Evolutionary conservation across 768 basidiomycete species (phyloP).

Genomic region (Chalciporus chontae): DNA sequence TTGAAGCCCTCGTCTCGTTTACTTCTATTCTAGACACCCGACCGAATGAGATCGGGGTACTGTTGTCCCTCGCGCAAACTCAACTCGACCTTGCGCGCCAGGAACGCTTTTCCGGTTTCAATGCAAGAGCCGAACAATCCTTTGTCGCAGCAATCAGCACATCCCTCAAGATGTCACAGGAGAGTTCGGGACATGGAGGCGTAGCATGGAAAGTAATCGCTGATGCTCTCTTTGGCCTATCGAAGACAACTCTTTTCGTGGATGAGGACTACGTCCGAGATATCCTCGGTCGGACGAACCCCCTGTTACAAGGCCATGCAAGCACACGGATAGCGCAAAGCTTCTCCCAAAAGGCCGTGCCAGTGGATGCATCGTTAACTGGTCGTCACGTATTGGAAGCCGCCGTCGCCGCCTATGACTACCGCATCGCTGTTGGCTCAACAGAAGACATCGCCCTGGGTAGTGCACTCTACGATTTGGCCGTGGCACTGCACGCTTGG

Average conservation of each 20-base stretch:
- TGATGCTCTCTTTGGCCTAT: constrained; percentile 72
- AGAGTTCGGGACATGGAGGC: constrained; percentile 59
- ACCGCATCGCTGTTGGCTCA: constrained; percentile 54
- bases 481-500: constrained; percentile 55
- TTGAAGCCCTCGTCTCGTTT: constrained; percentile 71
- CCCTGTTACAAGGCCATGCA: constrained; percentile 38
- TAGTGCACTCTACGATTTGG: constrained; percentile 74
- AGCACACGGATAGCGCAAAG: constrained; percentile 42
- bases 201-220: constrained; percentile 82
- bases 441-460: constrained; percentile 48
- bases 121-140: constrained; percentile 68
- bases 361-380: constrained; percentile 22
- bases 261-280: constrained; percentile 39
- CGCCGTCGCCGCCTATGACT: constrained; percentile 57
- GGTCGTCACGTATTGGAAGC: constrained; percentile 43
- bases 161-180: constrained; percentile 46
- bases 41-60: constrained; percentile 69
- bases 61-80: constrained; percentile 67
- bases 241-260: constrained; percentile 46
- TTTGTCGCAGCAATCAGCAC: constrained; percentile 58
- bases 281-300: constrained; percentile 32
- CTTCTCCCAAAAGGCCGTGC: constrained; percentile 32
- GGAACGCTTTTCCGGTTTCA: constrained; percentile 68
- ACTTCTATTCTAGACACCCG: constrained; percentile 49
- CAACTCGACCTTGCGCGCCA: constrained; percentile 66